Evolutionary conservation across 2,329 filamentous ascomycete species (phyloP).

Genomic region (Chalaropsis ovoidea): DNA sequence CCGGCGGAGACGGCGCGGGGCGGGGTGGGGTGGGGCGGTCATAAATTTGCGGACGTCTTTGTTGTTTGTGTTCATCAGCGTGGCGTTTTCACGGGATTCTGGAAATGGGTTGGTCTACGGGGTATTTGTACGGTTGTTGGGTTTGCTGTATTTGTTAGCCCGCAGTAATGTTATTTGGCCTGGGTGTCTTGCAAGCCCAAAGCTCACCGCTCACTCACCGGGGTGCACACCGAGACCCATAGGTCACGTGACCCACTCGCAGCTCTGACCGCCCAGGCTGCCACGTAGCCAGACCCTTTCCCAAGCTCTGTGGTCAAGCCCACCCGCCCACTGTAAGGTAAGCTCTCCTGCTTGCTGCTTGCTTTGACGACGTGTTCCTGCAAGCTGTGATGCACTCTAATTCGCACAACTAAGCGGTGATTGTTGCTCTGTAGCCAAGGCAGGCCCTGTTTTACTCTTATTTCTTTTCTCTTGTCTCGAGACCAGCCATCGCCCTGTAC

Average conservation of each 20-base stretch:
- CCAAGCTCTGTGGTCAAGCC: conserved; percentile 3
- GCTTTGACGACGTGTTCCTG: neutral
- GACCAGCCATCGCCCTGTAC: neutral
- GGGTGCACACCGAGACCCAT: neutral
- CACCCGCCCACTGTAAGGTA: neutral
- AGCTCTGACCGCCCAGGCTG: conserved; percentile 7
- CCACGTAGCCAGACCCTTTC: conserved; percentile 12
- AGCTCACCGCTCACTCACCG: neutral
- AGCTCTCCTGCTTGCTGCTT: neutral
- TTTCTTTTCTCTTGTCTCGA: neutral
- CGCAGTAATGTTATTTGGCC: no score
- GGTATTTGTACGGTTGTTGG: no score
- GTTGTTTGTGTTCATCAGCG: neutral
- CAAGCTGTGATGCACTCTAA: neutral
- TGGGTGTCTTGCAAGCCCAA: neutral
- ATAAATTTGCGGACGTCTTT: neutral
- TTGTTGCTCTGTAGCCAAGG: neutral
- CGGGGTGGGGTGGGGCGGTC: neutral
- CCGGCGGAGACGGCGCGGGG: neutral
- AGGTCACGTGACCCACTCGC: neutral
- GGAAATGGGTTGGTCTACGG: no score
- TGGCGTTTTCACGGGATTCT: neutral
- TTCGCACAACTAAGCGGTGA: neutral
- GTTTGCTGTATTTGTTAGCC: no score
- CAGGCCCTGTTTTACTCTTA: neutral